Evolutionary conservation across 202 grass and related monocot species (phyloP).

Genomic region (Panicum hallii): DNA sequence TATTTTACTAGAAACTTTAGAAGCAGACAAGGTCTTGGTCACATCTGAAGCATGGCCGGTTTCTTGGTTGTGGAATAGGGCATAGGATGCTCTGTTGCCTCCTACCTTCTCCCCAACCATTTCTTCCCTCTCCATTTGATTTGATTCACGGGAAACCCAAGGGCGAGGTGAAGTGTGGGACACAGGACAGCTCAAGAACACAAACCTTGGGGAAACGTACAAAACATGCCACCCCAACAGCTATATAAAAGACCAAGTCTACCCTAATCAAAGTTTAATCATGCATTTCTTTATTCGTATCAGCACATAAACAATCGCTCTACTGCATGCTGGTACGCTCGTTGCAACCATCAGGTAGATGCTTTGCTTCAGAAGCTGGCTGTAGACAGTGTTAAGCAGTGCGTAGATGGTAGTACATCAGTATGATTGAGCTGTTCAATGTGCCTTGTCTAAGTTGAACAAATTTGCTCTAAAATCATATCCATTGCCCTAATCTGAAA

Average conservation of each 20-base stretch:
- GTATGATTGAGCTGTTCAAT: not conserved
- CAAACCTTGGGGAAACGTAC: slow-evolving; percentile 45
- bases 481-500: not conserved
- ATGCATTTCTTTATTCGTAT: slow-evolving; percentile 22
- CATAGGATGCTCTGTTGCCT: slow-evolving; percentile 61
- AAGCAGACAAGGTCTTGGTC: slow-evolving; percentile 47
- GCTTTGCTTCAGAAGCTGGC: slow-evolving; percentile 9
- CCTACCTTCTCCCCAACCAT: slow-evolving; percentile 46
- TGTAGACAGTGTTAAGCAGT: not conserved
- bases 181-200: slow-evolving; percentile 55
- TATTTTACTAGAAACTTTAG: slow-evolving; percentile 32
- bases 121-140: slow-evolving; percentile 23
- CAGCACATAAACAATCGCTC: slow-evolving; percentile 21
- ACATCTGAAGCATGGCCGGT: slow-evolving; percentile 46
- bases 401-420: not conserved
- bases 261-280: slow-evolving; percentile 48
- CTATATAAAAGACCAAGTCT: slow-evolving; percentile 47
- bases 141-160: slow-evolving; percentile 64
- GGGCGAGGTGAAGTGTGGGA: slow-evolving; percentile 40
- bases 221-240: slow-evolving; percentile 60
- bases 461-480: not conserved
- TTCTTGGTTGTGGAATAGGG: slow-evolving; percentile 48
- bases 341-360: not conserved
- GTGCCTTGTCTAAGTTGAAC: not conserved
- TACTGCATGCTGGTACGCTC: not conserved